phyloP scores from a whole-genome alignment of 2,329 filamentous ascomycete species.

The Fusarium sacchari region DNA sequence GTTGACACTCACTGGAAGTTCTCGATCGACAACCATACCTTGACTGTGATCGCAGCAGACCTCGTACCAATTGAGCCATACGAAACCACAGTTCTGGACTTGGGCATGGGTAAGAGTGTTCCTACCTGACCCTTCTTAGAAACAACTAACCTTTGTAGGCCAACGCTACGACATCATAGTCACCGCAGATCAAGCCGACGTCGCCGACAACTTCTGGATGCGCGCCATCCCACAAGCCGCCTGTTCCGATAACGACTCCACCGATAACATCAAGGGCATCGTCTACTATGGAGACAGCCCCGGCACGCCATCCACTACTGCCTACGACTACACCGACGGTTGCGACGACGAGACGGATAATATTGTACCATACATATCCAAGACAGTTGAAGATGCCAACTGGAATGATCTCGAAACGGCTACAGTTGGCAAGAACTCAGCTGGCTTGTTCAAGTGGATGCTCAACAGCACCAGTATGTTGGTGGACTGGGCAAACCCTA shows the following conservation, averaged over 20 bases:
- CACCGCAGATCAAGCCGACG: slow-evolving; percentile 49
- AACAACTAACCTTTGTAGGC: slow-evolving; percentile 40
- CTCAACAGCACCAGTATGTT: slow-evolving; percentile 16
- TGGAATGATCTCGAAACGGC: slow-evolving; percentile 27
- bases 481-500: slow-evolving; percentile 10
- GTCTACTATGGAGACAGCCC: slow-evolving; percentile 52
- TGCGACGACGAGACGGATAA: slow-evolving; percentile 52
- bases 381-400: slow-evolving; percentile 46
- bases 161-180: slow-evolving; percentile 60
- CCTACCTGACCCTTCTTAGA: fast-evolving
- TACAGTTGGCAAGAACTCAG: slow-evolving; percentile 1
- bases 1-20: slow-evolving; percentile 58
- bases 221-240: slow-evolving; percentile 54
- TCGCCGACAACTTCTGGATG: slow-evolving; percentile 58
- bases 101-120: slow-evolving; percentile 30
- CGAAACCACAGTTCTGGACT: slow-evolving; percentile 50
- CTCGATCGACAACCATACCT: slow-evolving; percentile 64
- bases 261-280: slow-evolving; percentile 60
- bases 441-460: slow-evolving; percentile 12
- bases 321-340: slow-evolving; percentile 18
- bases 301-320: slow-evolving; percentile 9
- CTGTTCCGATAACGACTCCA: slow-evolving; percentile 54
- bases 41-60: slow-evolving; percentile 68
- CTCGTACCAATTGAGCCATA: slow-evolving; percentile 68
- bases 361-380: slow-evolving; percentile 48